Base-by-base conservation (phyloP, 441 rosid species). In the Dalechampia spathulata region DNA sequence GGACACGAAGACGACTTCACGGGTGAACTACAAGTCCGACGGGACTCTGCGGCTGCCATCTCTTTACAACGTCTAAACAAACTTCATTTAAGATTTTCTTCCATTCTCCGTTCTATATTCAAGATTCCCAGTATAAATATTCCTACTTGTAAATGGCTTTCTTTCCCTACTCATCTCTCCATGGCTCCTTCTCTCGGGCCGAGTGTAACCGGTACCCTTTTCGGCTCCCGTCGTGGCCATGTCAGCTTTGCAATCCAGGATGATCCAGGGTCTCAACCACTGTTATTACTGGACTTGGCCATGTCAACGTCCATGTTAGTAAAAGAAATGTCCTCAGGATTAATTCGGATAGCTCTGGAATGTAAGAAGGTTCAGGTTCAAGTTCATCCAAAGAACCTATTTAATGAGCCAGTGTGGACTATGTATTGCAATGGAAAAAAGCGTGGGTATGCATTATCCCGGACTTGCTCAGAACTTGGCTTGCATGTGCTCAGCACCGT, bases 351-450 rank as follows among this genome's bases (percentile, higher is more conserved):
- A 23, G 95, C 93, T 2, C 67, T 90, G 2, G 97, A 90, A 70
- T 86, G 95, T 61, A 90, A 84, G 34, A 86, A 79, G 53, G 41
- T 36, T 25, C 58, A 17, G 0, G 57, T 19, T 46, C 20, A 64
- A 39, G 34, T 13, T n/a, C 15, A 63, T 34, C 39, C 7, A 23
- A 1, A 50, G 32, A 82, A 67, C 75, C 73, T 86, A 28, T 84
- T 78, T 52, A 64, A 78, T 6, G 93, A 90, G 60, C 87, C 90
- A 0, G 69, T 46, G 61, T 90, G 95, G 95, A 75, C 81, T 15
- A 86, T 86, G 95, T 84, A 84, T 37, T 90, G 97, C 41, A 90
- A 90, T 63, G 95, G 97, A 55, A 81, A 75, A 61, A 84, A 84
- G 75, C 83, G 89, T 15, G 95, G 97, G 19, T 83, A 79, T 46